Evolutionary conservation across 2,329 filamentous ascomycete species (phyloP).

Genomic region (Colletotrichum siamense): DNA sequence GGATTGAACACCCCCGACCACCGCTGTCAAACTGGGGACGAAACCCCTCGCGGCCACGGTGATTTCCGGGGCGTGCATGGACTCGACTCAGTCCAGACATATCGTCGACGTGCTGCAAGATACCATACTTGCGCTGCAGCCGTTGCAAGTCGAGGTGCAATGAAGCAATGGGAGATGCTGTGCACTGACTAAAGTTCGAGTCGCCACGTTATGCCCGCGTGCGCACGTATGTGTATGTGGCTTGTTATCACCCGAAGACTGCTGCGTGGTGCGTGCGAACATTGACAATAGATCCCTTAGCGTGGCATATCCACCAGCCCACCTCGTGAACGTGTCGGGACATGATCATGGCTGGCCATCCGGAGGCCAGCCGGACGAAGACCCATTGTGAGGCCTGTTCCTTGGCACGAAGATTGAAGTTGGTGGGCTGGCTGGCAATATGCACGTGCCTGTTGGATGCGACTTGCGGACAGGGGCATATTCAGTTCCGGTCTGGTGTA

Average conservation of each 20-base stretch:
- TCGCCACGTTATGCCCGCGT: background rate
- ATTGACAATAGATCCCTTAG: background rate
- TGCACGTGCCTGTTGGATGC: background rate
- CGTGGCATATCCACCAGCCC: background rate
- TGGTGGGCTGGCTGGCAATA: background rate
- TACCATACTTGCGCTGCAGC: background rate
- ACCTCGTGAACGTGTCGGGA: background rate
- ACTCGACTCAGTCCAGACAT: background rate
- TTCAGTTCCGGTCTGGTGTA: background rate
- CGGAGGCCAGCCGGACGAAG: background rate
- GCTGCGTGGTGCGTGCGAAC: background rate
- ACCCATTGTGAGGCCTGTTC: background rate
- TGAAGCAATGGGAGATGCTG: background rate
- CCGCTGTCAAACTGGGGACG: background rate
- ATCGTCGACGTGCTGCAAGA: background rate
- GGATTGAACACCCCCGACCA: background rate
- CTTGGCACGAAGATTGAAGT: background rate
- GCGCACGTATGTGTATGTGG: background rate
- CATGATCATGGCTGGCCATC: background rate
- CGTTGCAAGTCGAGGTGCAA: background rate
- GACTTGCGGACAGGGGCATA: background rate
- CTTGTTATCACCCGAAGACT: background rate
- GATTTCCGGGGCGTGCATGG: background rate
- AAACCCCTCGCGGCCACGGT: background rate
- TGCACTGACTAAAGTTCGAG: background rate